phyloP scores from a whole-genome alignment of 202 grass and related monocot genomes.

The Schoenoplectus triqueter region DNA sequence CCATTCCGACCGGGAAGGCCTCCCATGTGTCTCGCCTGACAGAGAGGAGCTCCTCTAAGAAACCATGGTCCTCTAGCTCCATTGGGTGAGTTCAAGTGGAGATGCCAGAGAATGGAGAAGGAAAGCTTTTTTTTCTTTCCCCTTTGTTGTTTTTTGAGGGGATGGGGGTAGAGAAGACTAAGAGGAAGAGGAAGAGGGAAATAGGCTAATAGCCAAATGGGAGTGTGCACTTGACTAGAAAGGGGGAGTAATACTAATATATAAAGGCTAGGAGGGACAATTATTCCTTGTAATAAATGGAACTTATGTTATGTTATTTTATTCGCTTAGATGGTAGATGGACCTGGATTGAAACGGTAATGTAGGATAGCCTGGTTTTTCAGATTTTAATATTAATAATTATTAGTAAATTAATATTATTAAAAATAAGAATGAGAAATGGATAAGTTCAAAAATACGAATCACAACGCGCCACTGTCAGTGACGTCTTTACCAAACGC shows the following conservation, averaged over 20 bases:
- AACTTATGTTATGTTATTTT: constrained; percentile 39
- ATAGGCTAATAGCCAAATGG: not conserved
- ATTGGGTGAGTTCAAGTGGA: constrained; percentile 28
- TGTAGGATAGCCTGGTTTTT: not conserved
- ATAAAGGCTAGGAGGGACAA: constrained; percentile 52
- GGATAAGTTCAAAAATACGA: no score
- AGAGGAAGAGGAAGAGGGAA: not conserved
- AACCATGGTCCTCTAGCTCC: constrained; percentile 90
- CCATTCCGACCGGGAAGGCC: constrained; percentile 50
- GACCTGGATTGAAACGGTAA: not conserved
- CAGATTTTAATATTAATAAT: no score
- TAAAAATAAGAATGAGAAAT: no score
- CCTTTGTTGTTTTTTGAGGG: no score
- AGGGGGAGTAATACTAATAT: not conserved
- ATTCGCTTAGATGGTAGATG: constrained; percentile 11
- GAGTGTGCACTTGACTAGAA: not conserved
- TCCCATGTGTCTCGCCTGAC: constrained; percentile 63
- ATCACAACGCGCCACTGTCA: no score
- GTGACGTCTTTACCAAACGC: no score
- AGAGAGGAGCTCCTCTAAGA: constrained; percentile 89
- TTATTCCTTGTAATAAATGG: constrained; percentile 88
- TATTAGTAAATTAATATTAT: no score
- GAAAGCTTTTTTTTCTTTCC: not conserved
- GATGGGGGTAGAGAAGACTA: no score
- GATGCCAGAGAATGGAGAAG: not conserved